Evolutionary conservation across 352 stramenopile species (phyloP).

Genomic region (Phytopythium cucurbitacearum): DNA sequence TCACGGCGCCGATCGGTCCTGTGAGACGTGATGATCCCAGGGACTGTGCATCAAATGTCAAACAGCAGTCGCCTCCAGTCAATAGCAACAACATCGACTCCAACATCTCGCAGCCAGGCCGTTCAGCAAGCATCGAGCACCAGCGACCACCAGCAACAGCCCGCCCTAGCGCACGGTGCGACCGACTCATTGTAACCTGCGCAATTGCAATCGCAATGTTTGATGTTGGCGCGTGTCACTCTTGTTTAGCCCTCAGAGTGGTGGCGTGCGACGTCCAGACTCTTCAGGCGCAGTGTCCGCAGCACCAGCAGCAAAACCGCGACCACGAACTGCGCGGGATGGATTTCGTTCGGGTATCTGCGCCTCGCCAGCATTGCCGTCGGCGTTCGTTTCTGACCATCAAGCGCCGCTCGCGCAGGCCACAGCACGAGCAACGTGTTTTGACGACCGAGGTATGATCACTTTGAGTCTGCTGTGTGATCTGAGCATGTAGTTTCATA

Average conservation of each 20-base stretch:
- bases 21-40: background rate
- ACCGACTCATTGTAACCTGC: no score
- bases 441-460: no score
- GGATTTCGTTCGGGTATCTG: slow-evolving; percentile 10
- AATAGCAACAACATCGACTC: slow-evolving; percentile 7
- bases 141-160: no score
- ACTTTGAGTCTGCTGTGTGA: background rate
- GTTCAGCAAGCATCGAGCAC: no score
- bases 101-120: no score
- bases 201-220: no score
- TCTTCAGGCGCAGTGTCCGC: background rate
- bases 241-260: slow-evolving; percentile 39
- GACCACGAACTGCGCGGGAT: slow-evolving; percentile 50
- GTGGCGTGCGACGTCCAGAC: slow-evolving; percentile 31
- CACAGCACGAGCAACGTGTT: background rate
- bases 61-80: slow-evolving; percentile 2
- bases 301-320: slow-evolving; percentile 19
- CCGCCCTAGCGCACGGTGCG: no score
- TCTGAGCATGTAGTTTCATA: background rate
- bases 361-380: background rate
- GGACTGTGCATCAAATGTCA: background rate
- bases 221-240: background rate
- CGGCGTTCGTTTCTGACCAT: background rate
- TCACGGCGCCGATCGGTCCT: slow-evolving; percentile 10
- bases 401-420: background rate